Percentiles rank a stretch among this genome's conserved stretches.
Evolutionary conservation across 768 basidiomycete species (phyloP).

Genomic region (Kwoniella sp.): DNA sequence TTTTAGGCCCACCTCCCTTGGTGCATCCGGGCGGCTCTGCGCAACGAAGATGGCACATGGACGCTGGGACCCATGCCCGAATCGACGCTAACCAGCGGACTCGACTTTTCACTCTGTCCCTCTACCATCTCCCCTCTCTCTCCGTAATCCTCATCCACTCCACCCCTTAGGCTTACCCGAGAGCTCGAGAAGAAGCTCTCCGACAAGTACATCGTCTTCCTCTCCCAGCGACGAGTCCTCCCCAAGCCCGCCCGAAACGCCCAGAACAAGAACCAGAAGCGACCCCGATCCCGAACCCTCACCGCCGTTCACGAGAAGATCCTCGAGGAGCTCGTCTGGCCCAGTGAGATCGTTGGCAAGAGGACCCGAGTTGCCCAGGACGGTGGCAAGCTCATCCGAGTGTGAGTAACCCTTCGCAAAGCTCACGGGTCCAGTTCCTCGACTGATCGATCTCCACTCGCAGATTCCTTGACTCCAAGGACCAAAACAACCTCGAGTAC

Average conservation of each 20-base stretch:
- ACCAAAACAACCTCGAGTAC: conserved; percentile 97
- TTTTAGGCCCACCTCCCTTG: conserved; percentile 50
- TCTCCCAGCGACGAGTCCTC: conserved; percentile 97
- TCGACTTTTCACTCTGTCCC: neutral
- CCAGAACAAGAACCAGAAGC: conserved; percentile 73
- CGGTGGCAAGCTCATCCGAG: conserved; percentile 92
- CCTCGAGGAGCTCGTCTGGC: conserved; percentile 97
- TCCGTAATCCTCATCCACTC: neutral
- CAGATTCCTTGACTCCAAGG: conserved; percentile 96
- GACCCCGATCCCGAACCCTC: conserved; percentile 93
- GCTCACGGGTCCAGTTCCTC: neutral
- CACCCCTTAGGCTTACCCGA: conserved; percentile 72
- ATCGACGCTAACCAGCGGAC: no score
- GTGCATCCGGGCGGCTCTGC: conserved; percentile 16
- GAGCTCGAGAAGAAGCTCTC: conserved; percentile 99
- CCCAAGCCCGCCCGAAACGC: conserved; percentile 92
- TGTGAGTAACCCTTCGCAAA: conserved; percentile 61
- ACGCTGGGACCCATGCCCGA: no score
- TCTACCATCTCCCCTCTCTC: neutral
- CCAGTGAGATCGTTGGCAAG: conserved; percentile 98
- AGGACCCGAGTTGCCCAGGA: conserved; percentile 88
- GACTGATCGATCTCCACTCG: neutral
- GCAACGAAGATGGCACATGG: no score
- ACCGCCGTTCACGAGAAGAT: conserved; percentile 97
- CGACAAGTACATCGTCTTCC: conserved; percentile 97